Base-by-base conservation (phyloP, 1,284 basidiomycete genomes). In the Fistulinella staudtii region DNA sequence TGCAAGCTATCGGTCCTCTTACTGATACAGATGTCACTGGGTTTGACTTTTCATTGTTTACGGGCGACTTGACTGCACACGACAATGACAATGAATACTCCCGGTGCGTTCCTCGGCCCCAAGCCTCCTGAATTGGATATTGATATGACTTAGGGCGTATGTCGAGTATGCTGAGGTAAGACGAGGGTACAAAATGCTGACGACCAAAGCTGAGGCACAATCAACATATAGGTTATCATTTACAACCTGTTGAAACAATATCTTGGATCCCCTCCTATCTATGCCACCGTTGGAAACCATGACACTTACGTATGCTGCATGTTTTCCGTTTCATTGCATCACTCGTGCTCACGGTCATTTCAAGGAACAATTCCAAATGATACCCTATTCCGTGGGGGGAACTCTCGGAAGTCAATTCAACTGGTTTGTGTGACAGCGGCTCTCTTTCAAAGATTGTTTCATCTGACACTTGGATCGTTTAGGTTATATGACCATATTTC, bases 401-500 rank as follows among this genome's bases (percentile, higher is more conserved):
- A 36, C 54, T 6, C 70, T 82, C 7, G 75, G 71, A 0, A 50
- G 70, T 0, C 79, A 84, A 57, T 83, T 81, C 63, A 79, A 77
- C 64, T 84, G 82, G 81, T 80, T 11, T 72, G 78, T 54, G 58
- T 71, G 4, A 65, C 82, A 13, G 5, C 8, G 8, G n/a, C 11
- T 4, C 17, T 75, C 40, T n/a, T n/a, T n/a, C n/a, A n/a, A n/a
- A n/a, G n/a, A n/a, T n/a, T 20, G 14, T 3, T 2, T 33, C 31
- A 6, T 8, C 5, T 17, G 8, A 9, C 4, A 18, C 15, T 3
- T 10, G 8, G 6, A 3, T 30, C 3, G 20, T 49, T 24, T 45
- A 84, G 82, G 83, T 79, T 85, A 56, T 85, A 85, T 53, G 75
- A 86, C 43, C 81, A 85, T 49, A 67, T 86, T 24, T 72, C 82